phyloP scores from a whole-genome alignment of 176 grass and related monocot species.

The Carex cristatella region DNA sequence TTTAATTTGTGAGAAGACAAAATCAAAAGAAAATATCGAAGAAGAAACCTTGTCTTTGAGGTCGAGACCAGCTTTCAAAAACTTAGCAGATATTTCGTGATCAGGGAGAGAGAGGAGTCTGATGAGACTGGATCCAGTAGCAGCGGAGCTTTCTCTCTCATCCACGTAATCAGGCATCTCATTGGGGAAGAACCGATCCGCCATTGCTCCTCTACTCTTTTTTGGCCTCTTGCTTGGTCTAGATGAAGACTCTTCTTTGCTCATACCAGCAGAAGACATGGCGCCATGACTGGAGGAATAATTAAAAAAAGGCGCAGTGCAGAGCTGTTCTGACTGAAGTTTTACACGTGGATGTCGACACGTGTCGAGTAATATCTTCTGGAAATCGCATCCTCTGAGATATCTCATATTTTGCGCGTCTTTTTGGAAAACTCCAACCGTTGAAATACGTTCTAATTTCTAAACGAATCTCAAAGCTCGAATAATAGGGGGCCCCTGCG shows the following conservation, averaged over 20 bases:
- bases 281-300: background rate
- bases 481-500: too few species aligned
- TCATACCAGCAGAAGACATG: background rate
- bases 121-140: conserved; percentile 15
- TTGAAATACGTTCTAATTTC: too few species aligned
- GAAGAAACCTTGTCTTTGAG: conserved; percentile 64
- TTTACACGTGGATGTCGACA: background rate
- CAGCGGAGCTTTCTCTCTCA: conserved; percentile 34
- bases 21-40: background rate
- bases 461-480: too few species aligned
- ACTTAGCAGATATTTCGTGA: conserved; percentile 34
- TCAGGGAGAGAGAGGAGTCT: conserved; percentile 67
- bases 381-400: too few species aligned
- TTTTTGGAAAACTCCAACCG: too few species aligned
- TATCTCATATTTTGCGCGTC: too few species aligned
- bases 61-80: conserved; percentile 45
- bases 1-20: background rate
- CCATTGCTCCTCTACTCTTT: conserved; percentile 37
- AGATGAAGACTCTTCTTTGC: background rate
- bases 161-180: conserved; percentile 71
- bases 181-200: conserved; percentile 73
- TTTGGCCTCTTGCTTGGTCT: conserved; percentile 5
- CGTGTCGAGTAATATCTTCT: too few species aligned
- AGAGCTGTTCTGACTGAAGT: background rate
- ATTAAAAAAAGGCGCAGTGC: background rate